Conservation (phyloP, 192 early-diverging fungal species). For the Funneliformis geosporum region DNA sequence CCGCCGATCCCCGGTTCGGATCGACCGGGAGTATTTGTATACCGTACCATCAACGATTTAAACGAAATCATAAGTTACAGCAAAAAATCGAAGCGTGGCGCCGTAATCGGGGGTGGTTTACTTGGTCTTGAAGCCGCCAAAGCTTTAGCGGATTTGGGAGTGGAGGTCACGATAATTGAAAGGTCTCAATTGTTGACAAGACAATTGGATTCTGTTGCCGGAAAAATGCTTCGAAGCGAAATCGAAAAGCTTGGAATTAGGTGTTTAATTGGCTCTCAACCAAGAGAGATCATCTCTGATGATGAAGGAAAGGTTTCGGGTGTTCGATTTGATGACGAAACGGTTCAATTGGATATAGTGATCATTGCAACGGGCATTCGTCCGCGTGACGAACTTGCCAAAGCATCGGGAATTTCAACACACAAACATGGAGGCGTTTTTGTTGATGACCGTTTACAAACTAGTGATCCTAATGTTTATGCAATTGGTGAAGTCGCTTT, state of each 20-base stretch:
- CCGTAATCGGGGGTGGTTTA: slow-evolving; percentile 66
- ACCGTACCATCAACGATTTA: slow-evolving; percentile 66
- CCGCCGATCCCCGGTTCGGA: slow-evolving; percentile 52
- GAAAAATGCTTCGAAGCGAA: slow-evolving; percentile 50
- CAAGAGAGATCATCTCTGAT: slow-evolving; percentile 39
- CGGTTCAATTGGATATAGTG: slow-evolving; percentile 47
- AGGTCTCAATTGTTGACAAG: slow-evolving; percentile 52
- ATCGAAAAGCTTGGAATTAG: slow-evolving; percentile 54
- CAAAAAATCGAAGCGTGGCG: slow-evolving; percentile 42
- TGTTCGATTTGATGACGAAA: background rate
- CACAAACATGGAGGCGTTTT: slow-evolving; percentile 60
- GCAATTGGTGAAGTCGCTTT: slow-evolving; percentile 67
- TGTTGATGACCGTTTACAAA: slow-evolving; percentile 54
- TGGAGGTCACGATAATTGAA: slow-evolving; percentile 56
- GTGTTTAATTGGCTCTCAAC: slow-evolving; percentile 29
- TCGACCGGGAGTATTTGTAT: slow-evolving; percentile 61
- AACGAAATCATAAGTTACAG: slow-evolving; percentile 52
- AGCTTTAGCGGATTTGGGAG: slow-evolving; percentile 55
- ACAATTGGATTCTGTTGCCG: slow-evolving; percentile 62
- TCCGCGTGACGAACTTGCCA: slow-evolving; percentile 60
- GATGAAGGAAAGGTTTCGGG: slow-evolving; percentile 39
- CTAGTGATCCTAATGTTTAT: slow-evolving; percentile 48
- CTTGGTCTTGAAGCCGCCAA: slow-evolving; percentile 70
- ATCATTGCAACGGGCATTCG: slow-evolving; percentile 55
- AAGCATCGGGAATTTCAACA: slow-evolving; percentile 44